Conservation (phyloP, 805 yeast genomes). For the Alloascoidea africana region DNA sequence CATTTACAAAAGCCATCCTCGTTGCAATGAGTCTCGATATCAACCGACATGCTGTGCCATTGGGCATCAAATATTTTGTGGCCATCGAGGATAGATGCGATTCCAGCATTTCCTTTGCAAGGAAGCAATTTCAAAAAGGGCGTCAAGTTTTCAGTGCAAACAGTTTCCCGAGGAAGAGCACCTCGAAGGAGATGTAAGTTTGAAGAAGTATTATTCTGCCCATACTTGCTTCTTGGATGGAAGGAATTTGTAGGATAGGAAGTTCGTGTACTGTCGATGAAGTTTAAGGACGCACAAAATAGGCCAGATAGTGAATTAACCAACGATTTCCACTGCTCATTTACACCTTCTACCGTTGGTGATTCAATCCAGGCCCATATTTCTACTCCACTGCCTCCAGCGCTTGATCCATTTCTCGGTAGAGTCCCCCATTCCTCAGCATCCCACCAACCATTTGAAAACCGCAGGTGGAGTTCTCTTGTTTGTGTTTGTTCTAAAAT, state of each 20-base stretch:
- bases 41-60: constrained; percentile 92
- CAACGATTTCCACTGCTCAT: constrained; percentile 51
- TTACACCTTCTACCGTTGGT: constrained; percentile 33
- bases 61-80: constrained; percentile 79
- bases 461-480: constrained; percentile 67
- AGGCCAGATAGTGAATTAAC: constrained; percentile 74
- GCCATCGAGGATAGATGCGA: constrained; percentile 76
- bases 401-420: constrained; percentile 51
- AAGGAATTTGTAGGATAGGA: constrained; percentile 41
- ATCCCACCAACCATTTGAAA: constrained; percentile 95
- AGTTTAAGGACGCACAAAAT: constrained; percentile 90
- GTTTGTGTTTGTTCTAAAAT: constrained; percentile 51
- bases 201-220: constrained; percentile 5
- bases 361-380: constrained; percentile 80
- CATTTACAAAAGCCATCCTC: constrained; percentile 25
- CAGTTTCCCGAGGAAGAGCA: constrained; percentile 86
- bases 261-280: constrained; percentile 67
- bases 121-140: constrained; percentile 86
- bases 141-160: constrained; percentile 92
- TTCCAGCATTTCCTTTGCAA: constrained; percentile 81
- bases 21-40: constrained; percentile 43
- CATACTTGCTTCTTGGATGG: constrained; percentile 13
- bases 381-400: constrained; percentile 96
- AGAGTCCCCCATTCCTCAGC: constrained; percentile 72
- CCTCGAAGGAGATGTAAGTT: constrained; percentile 47